Evolutionary conservation across 345 rosid genomes (phyloP), one percentile per base, ranked within the genome.

Genomic region (Salix koriyanagi): DNA sequence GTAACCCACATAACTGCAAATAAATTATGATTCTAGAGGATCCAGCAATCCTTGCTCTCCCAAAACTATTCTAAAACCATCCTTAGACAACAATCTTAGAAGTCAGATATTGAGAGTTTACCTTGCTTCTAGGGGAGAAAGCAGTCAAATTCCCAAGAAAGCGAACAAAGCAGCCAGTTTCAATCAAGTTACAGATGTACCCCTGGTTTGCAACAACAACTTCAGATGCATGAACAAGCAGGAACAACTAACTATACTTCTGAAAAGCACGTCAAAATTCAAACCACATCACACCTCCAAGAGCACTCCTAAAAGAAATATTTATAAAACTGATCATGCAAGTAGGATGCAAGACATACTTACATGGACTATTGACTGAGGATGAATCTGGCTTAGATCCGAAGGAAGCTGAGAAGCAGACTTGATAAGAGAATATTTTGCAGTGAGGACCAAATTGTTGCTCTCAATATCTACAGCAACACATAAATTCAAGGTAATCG

Each of bases 71-170:
- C 18, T 46, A 7, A 52, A 4, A 60, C 69, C 30, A 26, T 19
- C 26, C 7, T 62, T 23, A 12, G 30, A 30, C 32, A 30, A 46
- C 69, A 66, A 39, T 16, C n/a, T 66, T 66, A 66, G 36, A 26
- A 16, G 34, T 19, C 32, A 62, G 26, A 26, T n/a, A 21, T 23
- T 62, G 13, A 36, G 32, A 65, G 1, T 10, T 78, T 82, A 93
- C 98, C 92, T 92, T 96, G 86, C 92, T 88, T 90, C 89, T 83
- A 5, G 98, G 98, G 50, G 88, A 90, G 77, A 96, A 96, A 69
- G 96, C 99, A 72, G 99, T 96, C 85, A 96, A 82, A 75, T 87
- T 94, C 69, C 98, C 99, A 86, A 93, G 96, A 92, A 90, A 93
- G 46, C 99, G 97, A 70, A 96, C 91, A 86, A 96, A 96, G 87